Evolutionary conservation across 2,329 filamentous ascomycete genomes (phyloP).

Genomic region (Verticillium dahliae): DNA sequence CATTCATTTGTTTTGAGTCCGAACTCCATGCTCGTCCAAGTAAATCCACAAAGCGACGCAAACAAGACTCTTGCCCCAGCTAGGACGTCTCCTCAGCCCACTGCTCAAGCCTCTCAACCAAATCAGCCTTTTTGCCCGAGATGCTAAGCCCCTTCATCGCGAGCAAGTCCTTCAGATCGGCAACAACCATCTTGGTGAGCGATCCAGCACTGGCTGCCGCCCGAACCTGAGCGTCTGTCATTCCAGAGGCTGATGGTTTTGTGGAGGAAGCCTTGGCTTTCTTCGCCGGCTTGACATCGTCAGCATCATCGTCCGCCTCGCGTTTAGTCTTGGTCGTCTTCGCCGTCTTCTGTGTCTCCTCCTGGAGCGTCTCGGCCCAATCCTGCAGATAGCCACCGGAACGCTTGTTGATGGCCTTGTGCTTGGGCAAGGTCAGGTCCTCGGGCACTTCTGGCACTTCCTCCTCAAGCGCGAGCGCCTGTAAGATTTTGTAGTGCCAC

Average conservation of each 20-base stretch:
- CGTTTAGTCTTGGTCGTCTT: slow-evolving; percentile 42
- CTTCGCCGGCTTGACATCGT: slow-evolving; percentile 38
- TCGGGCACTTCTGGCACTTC: slow-evolving; percentile 68
- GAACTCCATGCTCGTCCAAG: neutral
- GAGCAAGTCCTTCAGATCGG: slow-evolving; percentile 43
- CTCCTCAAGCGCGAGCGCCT: slow-evolving; percentile 86
- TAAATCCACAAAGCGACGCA: neutral
- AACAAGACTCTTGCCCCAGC: neutral
- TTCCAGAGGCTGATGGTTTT: slow-evolving; percentile 23
- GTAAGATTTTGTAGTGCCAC: slow-evolving; percentile 95
- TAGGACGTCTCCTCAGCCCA: slow-evolving; percentile 44
- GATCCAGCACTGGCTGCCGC: slow-evolving; percentile 35
- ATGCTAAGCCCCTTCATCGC: slow-evolving; percentile 39
- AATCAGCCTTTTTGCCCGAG: slow-evolving; percentile 44
- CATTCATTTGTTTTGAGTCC: neutral
- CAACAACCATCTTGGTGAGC: slow-evolving; percentile 48
- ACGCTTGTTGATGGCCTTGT: slow-evolving; percentile 82
- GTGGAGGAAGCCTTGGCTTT: slow-evolving; percentile 29
- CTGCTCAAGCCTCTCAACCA: slow-evolving; percentile 48
- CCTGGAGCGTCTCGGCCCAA: slow-evolving; percentile 65
- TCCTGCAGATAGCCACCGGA: slow-evolving; percentile 72
- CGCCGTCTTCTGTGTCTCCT: slow-evolving; percentile 35
- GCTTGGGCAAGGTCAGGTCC: slow-evolving; percentile 80
- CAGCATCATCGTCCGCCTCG: slow-evolving; percentile 36
- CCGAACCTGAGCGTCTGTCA: slow-evolving; percentile 41